Evolutionary conservation across 371 early-diverging fungal species (phyloP).

Genomic region (Mucor irregularis): DNA sequence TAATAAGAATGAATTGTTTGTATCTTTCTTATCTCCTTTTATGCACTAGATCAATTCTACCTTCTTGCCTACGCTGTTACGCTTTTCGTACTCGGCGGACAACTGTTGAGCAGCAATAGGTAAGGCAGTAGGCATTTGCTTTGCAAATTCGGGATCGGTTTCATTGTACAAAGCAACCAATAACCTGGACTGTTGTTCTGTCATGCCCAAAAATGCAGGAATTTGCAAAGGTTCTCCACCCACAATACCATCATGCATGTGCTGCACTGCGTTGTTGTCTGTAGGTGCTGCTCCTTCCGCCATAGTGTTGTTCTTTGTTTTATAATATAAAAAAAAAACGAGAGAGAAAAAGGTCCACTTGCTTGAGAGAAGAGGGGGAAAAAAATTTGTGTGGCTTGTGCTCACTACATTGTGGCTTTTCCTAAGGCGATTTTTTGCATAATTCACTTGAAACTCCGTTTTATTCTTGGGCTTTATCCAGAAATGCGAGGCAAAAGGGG

Average conservation of each 20-base stretch:
- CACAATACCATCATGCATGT: slow-evolving; percentile 4
- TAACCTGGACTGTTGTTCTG: slow-evolving; percentile 55
- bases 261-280: no score
- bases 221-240: slow-evolving; percentile 26
- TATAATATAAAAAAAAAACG: background rate
- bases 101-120: slow-evolving; percentile 60
- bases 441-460: no score
- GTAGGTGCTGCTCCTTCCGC: no score
- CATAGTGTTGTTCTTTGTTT: background rate
- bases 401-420: no score
- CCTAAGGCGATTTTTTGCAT: no score
- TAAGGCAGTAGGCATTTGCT: slow-evolving; percentile 57
- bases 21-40: background rate
- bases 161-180: slow-evolving; percentile 62
- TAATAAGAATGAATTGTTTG: background rate
- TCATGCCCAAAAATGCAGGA: slow-evolving; percentile 57
- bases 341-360: background rate
- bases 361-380: no score
- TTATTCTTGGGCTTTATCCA: no score
- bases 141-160: slow-evolving; percentile 59
- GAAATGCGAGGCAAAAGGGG: no score
- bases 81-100: slow-evolving; percentile 52
- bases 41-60: slow-evolving; percentile 17
- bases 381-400: no score
- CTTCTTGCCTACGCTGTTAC: slow-evolving; percentile 58